Evolutionary conservation across 2,329 filamentous ascomycete genomes (phyloP).

Genomic region (Gyromitra esculenta): DNA sequence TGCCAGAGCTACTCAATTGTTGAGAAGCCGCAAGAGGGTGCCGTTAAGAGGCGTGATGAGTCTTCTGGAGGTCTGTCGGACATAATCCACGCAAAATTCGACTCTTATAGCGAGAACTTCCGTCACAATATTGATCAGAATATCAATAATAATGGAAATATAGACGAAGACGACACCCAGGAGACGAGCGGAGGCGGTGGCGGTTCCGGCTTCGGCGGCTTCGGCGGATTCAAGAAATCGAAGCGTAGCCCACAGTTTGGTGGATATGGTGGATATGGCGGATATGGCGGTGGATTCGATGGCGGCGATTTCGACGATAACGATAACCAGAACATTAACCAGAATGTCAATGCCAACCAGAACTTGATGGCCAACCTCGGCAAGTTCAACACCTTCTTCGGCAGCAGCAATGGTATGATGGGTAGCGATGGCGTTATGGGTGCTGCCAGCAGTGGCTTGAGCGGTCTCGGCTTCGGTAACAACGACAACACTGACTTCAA

Average conservation of each 20-base stretch:
- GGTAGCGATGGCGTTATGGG: background rate
- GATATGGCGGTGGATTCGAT: background rate
- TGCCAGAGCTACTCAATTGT: conserved; percentile 49
- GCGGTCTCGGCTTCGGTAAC: conserved; percentile 35
- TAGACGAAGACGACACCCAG: conserved; percentile 39
- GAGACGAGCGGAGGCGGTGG: conserved; percentile 2
- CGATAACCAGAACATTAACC: conserved; percentile 53
- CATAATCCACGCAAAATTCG: conserved; percentile 36
- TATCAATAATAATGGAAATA: conserved; percentile 52
- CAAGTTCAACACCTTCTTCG: conserved; percentile 47
- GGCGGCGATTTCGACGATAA: conserved; percentile 33
- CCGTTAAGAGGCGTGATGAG: conserved; percentile 28
- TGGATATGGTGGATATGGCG: conserved; percentile 16
- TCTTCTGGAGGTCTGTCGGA: conserved; percentile 31
- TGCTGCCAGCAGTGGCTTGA: background rate
- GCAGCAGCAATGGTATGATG: background rate
- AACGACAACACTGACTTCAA: conserved; percentile 51
- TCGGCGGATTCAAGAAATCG: conserved; percentile 10
- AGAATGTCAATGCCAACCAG: conserved; percentile 50
- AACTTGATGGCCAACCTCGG: conserved; percentile 49
- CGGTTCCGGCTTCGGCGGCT: background rate
- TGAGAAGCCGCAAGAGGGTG: conserved; percentile 20
- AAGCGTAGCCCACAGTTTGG: conserved; percentile 22
- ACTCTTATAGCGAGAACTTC: conserved; percentile 32
- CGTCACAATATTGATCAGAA: conserved; percentile 50